phyloP scores from a whole-genome alignment of 1,139 yeast genomes.

The Hyphopichia buzzinii region DNA sequence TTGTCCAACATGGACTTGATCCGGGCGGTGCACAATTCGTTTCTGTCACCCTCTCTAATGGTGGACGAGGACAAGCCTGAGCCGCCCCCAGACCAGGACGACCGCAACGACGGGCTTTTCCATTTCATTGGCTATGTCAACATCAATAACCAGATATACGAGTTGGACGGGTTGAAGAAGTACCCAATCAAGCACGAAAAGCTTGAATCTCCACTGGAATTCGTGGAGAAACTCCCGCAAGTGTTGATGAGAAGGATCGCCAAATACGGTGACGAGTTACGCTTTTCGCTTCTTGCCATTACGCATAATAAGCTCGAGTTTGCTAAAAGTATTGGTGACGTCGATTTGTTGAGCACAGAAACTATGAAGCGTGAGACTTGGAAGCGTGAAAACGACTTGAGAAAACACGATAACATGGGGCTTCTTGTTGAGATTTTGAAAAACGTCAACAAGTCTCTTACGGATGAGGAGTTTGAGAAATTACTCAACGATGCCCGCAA shows the following conservation, averaged over 20 bases:
- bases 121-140: slow-evolving; percentile 62
- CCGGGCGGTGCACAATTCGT: slow-evolving; percentile 61
- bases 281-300: slow-evolving; percentile 60
- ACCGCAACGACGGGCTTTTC: slow-evolving; percentile 53
- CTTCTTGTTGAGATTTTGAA: slow-evolving; percentile 48
- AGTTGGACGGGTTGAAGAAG: slow-evolving; percentile 64
- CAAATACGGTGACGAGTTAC: slow-evolving; percentile 49
- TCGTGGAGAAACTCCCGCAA: slow-evolving; percentile 40
- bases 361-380: slow-evolving; percentile 35
- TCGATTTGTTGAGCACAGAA: slow-evolving; percentile 24
- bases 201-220: slow-evolving; percentile 40
- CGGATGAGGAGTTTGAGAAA: slow-evolving; percentile 47
- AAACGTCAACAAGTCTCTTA: slow-evolving; percentile 30
- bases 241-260: slow-evolving; percentile 47
- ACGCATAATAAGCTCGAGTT: slow-evolving; percentile 50
- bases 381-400: slow-evolving; percentile 41
- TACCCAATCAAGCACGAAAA: slow-evolving; percentile 55
- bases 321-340: slow-evolving; percentile 38
- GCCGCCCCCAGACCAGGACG: slow-evolving; percentile 28
- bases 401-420: slow-evolving; percentile 58
- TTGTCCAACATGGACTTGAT: slow-evolving; percentile 61
- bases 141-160: slow-evolving; percentile 51
- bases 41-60: slow-evolving; percentile 56
- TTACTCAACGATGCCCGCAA: slow-evolving; percentile 32
- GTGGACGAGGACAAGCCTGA: slow-evolving; percentile 38